Conservation (phyloP, 2,329 filamentous ascomycete species). For the Cladosporium sp. region DNA sequence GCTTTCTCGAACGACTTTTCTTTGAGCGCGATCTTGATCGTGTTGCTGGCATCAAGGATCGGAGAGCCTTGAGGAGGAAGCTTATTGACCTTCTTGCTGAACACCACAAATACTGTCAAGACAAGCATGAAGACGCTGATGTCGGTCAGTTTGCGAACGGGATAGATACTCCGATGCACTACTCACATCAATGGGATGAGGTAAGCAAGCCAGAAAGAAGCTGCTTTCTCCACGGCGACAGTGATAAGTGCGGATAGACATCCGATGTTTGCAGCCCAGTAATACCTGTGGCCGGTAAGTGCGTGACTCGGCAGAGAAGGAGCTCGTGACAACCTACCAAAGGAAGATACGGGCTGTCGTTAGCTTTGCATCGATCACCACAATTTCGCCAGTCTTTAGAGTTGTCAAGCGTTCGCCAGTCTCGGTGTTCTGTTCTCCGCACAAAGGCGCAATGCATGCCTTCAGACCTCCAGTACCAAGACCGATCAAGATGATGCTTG, state of each 20-base stretch:
- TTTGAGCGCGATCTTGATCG: constrained; percentile 1
- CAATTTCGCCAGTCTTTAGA: constrained; percentile 43
- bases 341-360: constrained; percentile 43
- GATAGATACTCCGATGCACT: background rate
- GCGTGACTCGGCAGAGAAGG: background rate
- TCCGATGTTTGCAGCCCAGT: constrained; percentile 6
- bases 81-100: constrained; percentile 9
- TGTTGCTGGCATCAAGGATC: background rate
- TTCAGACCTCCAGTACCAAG: constrained; percentile 77
- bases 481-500: constrained; percentile 66
- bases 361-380: constrained; percentile 46
- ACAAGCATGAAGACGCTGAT: constrained; percentile 2
- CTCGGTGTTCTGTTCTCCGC: constrained; percentile 46
- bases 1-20: constrained; percentile 66
- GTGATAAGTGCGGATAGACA: background rate
- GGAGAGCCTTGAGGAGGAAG: constrained; percentile 1
- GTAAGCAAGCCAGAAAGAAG: constrained; percentile 6
- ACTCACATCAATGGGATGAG: constrained; percentile 1
- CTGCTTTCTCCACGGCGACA: constrained; percentile 2
- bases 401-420: constrained; percentile 41
- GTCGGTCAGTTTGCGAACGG: background rate
- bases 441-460: constrained; percentile 63
- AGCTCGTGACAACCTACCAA: background rate
- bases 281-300: background rate
- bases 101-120: background rate